A percentile compares a stretch with the other conserved stretches of the same genome.
These are phyloP conservation scores for Aspergillus sp. DNA, from an alignment of 2,329 filamentous ascomycete genomes.

Conservation along the genomic window DNA sequence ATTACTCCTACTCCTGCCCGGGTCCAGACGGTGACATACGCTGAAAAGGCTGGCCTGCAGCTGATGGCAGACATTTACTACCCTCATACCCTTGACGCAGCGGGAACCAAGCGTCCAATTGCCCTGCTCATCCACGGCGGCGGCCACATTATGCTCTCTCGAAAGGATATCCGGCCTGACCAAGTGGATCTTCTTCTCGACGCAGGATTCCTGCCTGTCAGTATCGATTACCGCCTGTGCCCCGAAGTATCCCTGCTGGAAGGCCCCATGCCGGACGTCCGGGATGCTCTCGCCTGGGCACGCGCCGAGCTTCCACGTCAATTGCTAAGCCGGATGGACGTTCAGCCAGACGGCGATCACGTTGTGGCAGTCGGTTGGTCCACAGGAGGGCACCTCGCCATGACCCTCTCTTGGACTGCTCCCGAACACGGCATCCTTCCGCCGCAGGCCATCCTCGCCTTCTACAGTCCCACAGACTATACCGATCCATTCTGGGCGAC, in stretches of 20 bases:
- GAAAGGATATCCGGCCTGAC: constrained; percentile 12
- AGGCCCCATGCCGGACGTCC: constrained; percentile 36
- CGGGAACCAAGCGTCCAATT: background rate
- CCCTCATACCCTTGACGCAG: background rate
- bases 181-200: constrained; percentile 47
- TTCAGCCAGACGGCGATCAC: constrained; percentile 22
- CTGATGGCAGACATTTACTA: constrained; percentile 4
- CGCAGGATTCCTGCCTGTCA: constrained; percentile 52
- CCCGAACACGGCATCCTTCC: constrained; percentile 33
- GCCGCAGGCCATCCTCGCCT: constrained; percentile 50
- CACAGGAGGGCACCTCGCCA: constrained; percentile 52
- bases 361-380: constrained; percentile 56
- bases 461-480: constrained; percentile 52
- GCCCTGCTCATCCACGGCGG: constrained; percentile 27
- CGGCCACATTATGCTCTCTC: constrained; percentile 19
- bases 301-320: constrained; percentile 38
- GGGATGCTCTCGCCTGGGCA: constrained; percentile 36
- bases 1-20: background rate
- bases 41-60: background rate
- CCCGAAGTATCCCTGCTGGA: constrained; percentile 51
- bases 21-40: background rate
- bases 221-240: constrained; percentile 57
- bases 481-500: constrained; percentile 30
- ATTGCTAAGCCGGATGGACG: background rate
- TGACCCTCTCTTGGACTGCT: constrained; percentile 49